Percentiles rank a stretch among this genome's conserved stretches.
Evolutionary conservation across 805 yeast genomes (phyloP).

Genomic region (Candida germanica): DNA sequence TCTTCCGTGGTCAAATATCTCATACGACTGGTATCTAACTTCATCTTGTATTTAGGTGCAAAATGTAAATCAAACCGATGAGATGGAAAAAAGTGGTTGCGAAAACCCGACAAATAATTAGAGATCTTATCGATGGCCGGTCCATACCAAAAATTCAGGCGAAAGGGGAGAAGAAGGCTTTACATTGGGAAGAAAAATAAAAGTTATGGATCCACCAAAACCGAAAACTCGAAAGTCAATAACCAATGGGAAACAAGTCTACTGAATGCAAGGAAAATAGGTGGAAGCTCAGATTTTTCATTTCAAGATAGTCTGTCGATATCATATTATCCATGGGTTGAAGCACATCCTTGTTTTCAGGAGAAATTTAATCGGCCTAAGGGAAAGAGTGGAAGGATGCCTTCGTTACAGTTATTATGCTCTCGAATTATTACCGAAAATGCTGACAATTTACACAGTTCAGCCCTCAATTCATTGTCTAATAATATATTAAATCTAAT

Average conservation of each 20-base stretch:
- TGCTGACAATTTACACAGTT: conserved; percentile 18
- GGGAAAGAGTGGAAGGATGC: conserved; percentile 8
- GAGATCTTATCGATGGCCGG: no score
- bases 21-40: conserved; percentile 90
- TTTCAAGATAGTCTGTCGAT: conserved; percentile 13
- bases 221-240: neutral
- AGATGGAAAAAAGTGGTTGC: conserved; percentile 6
- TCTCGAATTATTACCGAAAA: conserved; percentile 28
- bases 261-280: conserved; percentile 5
- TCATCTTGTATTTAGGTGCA: conserved; percentile 68
- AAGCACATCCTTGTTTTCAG: conserved; percentile 9
- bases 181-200: neutral
- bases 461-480: conserved; percentile 22
- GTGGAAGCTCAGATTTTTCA: conserved; percentile 8
- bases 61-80: no score
- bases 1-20: conserved; percentile 89
- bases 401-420: conserved; percentile 21
- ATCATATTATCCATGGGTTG: conserved; percentile 15
- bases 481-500: conserved; percentile 28
- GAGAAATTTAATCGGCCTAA: neutral
- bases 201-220: neutral
- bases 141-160: neutral
- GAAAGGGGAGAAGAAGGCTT: no score
- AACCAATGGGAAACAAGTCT: neutral
- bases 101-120: no score